These are phyloP conservation scores for Cryptosporidium tyzzeri DNA, from an alignment of 169 alveolate species.

Conservation along the genomic window DNA sequence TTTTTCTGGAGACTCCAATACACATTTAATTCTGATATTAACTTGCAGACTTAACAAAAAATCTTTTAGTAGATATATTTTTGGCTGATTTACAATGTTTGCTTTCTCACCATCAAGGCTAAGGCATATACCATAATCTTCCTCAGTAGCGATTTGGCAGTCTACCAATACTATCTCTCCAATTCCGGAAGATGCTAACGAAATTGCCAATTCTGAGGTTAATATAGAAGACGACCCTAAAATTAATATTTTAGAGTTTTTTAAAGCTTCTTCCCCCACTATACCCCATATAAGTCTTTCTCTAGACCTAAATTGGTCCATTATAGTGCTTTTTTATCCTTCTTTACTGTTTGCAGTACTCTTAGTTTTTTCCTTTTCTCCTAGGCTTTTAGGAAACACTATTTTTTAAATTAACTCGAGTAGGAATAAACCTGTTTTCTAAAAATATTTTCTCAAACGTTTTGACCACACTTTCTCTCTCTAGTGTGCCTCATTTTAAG, in stretches of 20 bases:
- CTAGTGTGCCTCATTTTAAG: background rate
- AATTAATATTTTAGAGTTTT: constrained; percentile 16
- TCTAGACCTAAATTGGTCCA: constrained; percentile 29
- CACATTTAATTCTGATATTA: constrained; percentile 1
- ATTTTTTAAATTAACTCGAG: no score
- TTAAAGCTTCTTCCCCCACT: constrained; percentile 15
- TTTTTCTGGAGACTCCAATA: constrained; percentile 36
- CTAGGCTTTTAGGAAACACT: background rate
- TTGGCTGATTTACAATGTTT: background rate
- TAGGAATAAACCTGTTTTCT: no score
- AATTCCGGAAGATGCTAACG: constrained; percentile 27
- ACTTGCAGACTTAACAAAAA: background rate
- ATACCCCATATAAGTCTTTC: constrained; percentile 57
- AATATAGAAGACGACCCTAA: constrained; percentile 39
- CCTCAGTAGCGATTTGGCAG: background rate
- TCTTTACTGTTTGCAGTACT: background rate
- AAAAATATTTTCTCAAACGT: background rate
- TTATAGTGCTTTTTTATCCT: background rate
- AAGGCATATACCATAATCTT: constrained; percentile 4
- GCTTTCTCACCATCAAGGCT: background rate
- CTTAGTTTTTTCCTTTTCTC: background rate
- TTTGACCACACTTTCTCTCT: background rate
- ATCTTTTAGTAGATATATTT: constrained; percentile 1
- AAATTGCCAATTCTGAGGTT: constrained; percentile 27
- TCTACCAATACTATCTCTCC: constrained; percentile 33